These are phyloP conservation scores for Fimicolochytrium jonesii DNA, from an alignment of 192 early-diverging fungal species.

Conservation along the genomic window DNA sequence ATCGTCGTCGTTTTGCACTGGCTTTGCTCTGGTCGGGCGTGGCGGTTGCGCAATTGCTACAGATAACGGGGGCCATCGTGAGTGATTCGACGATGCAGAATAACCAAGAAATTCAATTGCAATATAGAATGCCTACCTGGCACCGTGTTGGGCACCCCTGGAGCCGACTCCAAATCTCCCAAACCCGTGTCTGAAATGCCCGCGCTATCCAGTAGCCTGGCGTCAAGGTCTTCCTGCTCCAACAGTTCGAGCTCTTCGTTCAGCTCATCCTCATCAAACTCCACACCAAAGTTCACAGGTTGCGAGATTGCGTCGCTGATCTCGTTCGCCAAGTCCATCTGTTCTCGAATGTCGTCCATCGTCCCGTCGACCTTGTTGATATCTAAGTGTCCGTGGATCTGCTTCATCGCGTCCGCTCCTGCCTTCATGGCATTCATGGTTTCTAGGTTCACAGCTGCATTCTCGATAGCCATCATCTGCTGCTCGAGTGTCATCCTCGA, in stretches of 20 bases:
- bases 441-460: conserved; percentile 91
- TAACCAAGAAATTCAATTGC: not conserved
- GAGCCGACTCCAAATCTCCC: conserved; percentile 31
- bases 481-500: conserved; percentile 88
- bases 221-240: conserved; percentile 91
- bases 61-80: too few relatives aligned
- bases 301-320: conserved; percentile 88
- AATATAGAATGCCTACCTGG: too few relatives aligned
- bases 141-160: conserved; percentile 59
- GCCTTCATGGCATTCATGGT: conserved; percentile 92
- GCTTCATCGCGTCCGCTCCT: conserved; percentile 90
- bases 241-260: conserved; percentile 84
- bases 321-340: conserved; percentile 95
- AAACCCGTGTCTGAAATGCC: too few relatives aligned
- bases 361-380: conserved; percentile 93
- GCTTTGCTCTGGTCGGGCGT: conserved; percentile 25
- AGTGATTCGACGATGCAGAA: too few relatives aligned
- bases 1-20: conserved; percentile 66
- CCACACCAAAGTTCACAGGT: conserved; percentile 81
- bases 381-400: conserved; percentile 78
- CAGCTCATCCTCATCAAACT: conserved; percentile 92
- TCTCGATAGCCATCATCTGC: conserved; percentile 94
- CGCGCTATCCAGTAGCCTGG: conserved; percentile 67
- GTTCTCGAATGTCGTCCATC: conserved; percentile 96
- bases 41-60: conserved; percentile 51